Base-by-base conservation (phyloP, 768 basidiomycete genomes). In the Rhodotorula paludigena region DNA sequence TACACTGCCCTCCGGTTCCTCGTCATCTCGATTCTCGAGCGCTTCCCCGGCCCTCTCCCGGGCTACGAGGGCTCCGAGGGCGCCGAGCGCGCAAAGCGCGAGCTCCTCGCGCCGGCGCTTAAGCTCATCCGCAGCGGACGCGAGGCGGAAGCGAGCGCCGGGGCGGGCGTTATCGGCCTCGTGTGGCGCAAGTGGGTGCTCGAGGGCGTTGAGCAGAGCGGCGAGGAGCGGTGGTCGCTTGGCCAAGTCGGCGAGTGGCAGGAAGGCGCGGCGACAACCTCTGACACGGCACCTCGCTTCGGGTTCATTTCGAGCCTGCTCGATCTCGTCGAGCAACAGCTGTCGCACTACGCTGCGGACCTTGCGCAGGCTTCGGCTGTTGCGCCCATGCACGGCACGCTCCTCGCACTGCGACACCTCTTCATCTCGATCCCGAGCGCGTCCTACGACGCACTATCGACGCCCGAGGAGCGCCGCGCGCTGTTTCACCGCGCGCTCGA, bases 321-420 rank as follows among this genome's bases (percentile, higher is more conserved):
- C 67, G 68, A 69, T 51, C 72, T 69, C 38, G 49, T 56, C 38
- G 62, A 64, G 32, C 51, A 56, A 14, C 64, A 73, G 20, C 53
- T 73, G 36, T 56, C 57, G 16, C 32, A 56, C 28, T 64, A 73
- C 59, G 45, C 47, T 2, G 36, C 35, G 44, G 61, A 73, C 49
- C 72, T 73, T 33, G 59, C 57, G 2, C 45, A 58, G 11, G 72
- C 72, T 0, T 64, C 72, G 1, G 56, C 61, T 16, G 52, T 36
- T 6, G 48, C 56, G 2, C 68, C 68, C 16, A 69, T 73, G 62
- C 72, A 73, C 56, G 72, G 72, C 15, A 73, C 68, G 5, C 33
- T 73, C 21, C 64, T 69, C 62, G 64, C 68, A 16, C 54, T 73
- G 9, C 72, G 72, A 6, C 68, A 73, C 30, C 72, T 73, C 35